phyloP scores from a whole-genome alignment of 345 rosid genomes.

The Dimocarpus longan region DNA sequence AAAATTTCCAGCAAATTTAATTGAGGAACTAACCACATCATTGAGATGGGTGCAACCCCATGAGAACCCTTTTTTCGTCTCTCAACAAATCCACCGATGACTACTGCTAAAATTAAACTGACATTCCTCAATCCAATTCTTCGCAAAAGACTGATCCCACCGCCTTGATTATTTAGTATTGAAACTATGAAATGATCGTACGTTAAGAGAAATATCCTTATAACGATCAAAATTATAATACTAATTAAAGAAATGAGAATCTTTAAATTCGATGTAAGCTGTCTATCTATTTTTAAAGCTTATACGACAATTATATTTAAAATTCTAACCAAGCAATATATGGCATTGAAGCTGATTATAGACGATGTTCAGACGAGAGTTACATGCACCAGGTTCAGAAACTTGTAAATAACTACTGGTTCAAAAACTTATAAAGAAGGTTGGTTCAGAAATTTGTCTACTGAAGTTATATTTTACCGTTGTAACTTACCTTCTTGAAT shows the following conservation, averaged over 20 bases:
- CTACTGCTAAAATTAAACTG: conserved; percentile 22
- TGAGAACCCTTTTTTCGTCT: conserved; percentile 24
- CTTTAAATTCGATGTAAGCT: conserved; percentile 28
- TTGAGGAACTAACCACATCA: conserved; percentile 44
- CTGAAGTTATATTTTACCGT: too few species aligned
- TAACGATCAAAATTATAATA: conserved; percentile 33
- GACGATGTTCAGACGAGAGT: conserved; percentile 47
- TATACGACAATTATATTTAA: conserved; percentile 38
- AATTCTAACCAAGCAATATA: conserved; percentile 24
- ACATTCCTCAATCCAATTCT: conserved; percentile 39
- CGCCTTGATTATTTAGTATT: conserved; percentile 28
- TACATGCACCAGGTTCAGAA: too few species aligned
- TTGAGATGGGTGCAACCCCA: conserved; percentile 30
- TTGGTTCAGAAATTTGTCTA: too few species aligned
- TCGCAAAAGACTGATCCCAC: conserved; percentile 27
- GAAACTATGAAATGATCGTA: conserved; percentile 41
- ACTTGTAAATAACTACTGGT: too few species aligned
- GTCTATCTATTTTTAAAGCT: conserved; percentile 27
- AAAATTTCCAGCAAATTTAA: conserved; percentile 34
- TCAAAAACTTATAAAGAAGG: too few species aligned
- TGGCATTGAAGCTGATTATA: conserved; percentile 43
- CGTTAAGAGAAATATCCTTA: conserved; percentile 43
- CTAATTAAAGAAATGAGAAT: conserved; percentile 50
- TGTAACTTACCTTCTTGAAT: too few species aligned
- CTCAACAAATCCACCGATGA: conserved; percentile 32